Percentiles rank a stretch among this genome's conserved stretches.
phyloP scores from a whole-genome alignment of 2,329 filamentous ascomycete genomes.

The Teratosphaeriaceae sp. region DNA sequence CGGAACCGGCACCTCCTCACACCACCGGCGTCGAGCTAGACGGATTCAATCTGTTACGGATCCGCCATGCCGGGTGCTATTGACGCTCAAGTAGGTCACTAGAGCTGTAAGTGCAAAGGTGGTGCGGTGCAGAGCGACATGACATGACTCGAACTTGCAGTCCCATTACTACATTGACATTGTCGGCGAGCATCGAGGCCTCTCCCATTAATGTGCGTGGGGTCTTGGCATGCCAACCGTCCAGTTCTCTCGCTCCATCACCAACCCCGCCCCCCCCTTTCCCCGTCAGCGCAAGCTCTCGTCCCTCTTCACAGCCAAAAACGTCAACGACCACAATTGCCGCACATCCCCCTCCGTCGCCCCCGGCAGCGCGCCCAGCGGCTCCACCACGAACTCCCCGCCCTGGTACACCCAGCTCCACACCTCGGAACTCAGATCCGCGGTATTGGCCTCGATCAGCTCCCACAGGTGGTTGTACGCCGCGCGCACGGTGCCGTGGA shows the following conservation, averaged over 20 bases:
- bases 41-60: no score
- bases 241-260: no score
- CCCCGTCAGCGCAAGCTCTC: background rate
- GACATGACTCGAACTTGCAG: no score
- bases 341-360: conserved; percentile 46
- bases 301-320: conserved; percentile 46
- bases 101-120: no score
- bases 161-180: no score
- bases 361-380: conserved; percentile 45
- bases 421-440: conserved; percentile 50
- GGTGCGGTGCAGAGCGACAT: no score
- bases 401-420: conserved; percentile 54
- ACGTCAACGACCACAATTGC: conserved; percentile 54
- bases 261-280: no score
- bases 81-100: no score
- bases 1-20: background rate
- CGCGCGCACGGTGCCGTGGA: conserved; percentile 35
- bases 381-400: conserved; percentile 40
- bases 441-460: conserved; percentile 49
- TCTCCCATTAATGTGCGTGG: no score
- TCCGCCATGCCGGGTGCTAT: no score
- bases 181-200: no score
- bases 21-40: background rate
- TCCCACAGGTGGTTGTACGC: conserved; percentile 59
- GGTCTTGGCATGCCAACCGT: no score